A percentile compares a stretch with the other conserved stretches of the same genome.
Evolutionary conservation across 208 protist species (phyloP).

Genomic region (Wallacemonas sp.): DNA sequence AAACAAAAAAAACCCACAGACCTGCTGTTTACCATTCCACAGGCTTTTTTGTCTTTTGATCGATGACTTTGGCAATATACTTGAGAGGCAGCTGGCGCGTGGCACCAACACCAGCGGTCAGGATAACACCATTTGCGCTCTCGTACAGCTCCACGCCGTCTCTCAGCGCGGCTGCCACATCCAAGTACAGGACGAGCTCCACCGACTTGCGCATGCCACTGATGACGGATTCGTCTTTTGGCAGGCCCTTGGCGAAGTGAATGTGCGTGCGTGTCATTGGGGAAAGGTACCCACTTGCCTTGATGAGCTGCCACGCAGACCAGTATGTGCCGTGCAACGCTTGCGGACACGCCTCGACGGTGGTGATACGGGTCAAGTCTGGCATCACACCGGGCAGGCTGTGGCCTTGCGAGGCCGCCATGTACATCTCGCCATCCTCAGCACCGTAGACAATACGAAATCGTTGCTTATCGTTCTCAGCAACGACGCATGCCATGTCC

Average conservation of each 20-base stretch:
- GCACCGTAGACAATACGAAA: conserved; percentile 56
- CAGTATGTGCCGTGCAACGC: conserved; percentile 87
- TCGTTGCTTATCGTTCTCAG: conserved; percentile 74
- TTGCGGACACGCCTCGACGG: conserved; percentile 16
- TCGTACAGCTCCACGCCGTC: conserved; percentile 75
- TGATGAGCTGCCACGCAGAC: conserved; percentile 54
- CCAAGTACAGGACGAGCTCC: conserved; percentile 78
- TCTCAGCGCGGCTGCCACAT: conserved; percentile 51
- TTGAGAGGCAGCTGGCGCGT: conserved; percentile 59
- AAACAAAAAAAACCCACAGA: not conserved
- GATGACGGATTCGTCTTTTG: conserved; percentile 45
- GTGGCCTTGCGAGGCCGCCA: conserved; percentile 85
- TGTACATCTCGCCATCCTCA: conserved; percentile 45
- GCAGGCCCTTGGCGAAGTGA: conserved; percentile 85
- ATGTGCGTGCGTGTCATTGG: conserved; percentile 88
- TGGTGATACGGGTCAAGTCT: conserved; percentile 52
- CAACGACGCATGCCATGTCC: conserved; percentile 51
- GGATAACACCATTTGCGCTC: conserved; percentile 85
- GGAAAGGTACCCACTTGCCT: conserved; percentile 70
- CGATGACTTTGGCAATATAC: conserved; percentile 71
- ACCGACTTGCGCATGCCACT: conserved; percentile 78
- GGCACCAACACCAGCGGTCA: conserved; percentile 71
- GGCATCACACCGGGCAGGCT: conserved; percentile 57
- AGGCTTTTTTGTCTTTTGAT: conserved; percentile 30
- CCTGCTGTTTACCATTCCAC: conserved; percentile 10